phyloP scores from a whole-genome alignment of 1,284 basidiomycete genomes.

The Trichosporon faecale region DNA sequence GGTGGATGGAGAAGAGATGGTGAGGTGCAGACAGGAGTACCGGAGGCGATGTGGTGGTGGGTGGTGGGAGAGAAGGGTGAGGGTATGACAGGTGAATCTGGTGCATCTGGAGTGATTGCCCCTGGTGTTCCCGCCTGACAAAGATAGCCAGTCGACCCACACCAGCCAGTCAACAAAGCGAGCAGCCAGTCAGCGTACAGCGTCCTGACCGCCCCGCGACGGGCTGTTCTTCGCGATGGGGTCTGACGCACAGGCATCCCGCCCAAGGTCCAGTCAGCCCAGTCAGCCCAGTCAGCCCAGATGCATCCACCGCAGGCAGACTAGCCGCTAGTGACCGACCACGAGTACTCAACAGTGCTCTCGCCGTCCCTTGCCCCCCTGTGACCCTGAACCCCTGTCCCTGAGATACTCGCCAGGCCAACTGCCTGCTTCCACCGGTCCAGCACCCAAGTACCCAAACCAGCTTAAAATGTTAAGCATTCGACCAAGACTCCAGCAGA shows the following conservation, averaged over 20 bases:
- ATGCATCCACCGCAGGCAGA: not conserved
- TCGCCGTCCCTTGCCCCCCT: not conserved
- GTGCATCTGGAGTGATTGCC: not conserved
- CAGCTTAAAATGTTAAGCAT: not conserved
- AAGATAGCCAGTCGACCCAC: not conserved
- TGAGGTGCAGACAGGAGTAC: too few relatives aligned
- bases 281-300: not conserved
- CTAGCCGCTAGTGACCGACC: not conserved
- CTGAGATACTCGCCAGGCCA: not conserved
- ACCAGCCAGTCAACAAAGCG: not conserved
- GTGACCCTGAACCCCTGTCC: not conserved
- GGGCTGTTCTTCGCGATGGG: not conserved
- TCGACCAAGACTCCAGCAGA: not conserved
- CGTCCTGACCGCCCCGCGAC: not conserved
- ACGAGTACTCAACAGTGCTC: slow-evolving; percentile 1
- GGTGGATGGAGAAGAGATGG: not conserved
- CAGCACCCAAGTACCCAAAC: not conserved
- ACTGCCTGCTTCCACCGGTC: not conserved
- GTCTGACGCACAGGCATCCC: not conserved
- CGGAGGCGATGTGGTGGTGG: slow-evolving; percentile 1
- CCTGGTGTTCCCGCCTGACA: slow-evolving; percentile 8
- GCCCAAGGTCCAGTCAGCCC: not conserved
- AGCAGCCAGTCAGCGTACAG: not conserved
- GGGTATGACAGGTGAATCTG: not conserved
- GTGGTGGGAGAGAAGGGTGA: not conserved